Evolutionary conservation across 2,329 filamentous ascomycete species (phyloP), one percentile per base, ranked within the genome.

Genomic region (Phialemoniopsis sp.): DNA sequence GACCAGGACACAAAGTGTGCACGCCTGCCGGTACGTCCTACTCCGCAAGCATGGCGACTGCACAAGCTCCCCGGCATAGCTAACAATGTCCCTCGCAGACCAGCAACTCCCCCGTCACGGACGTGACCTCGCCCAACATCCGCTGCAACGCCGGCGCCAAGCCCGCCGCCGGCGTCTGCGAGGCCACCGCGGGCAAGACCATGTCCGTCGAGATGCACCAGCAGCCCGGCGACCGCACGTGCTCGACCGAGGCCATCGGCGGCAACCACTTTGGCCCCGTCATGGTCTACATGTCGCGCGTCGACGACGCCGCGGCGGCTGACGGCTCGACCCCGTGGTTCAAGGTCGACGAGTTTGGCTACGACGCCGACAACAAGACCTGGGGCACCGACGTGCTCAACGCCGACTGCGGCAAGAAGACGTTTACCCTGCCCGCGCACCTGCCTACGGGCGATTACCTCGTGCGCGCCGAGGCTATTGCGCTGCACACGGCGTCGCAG

Each of bases 191-290:
- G 12, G 70, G 71, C 3, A 58, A 59, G n/a, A 63, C 57, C 4
- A 62, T 76, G 28, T 72, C 68, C 0, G 64, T 76, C 5, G 73
- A 76, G 53, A 76, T 78, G 68, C 73, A 77, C 57, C 66, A 69
- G 17, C 42, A 44, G 38, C 46, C 46, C 34, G 46, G 42, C 35
- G 68, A 74, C 49, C 64, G 72, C 32, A 56, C 47, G 21, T 76
- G 72, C 50, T 46, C 48, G 15, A 63, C 58, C 34, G 65, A 73
- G 45, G 73, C 72, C 16, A 73, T 78, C 38, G 74, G 73, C 21
- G 73, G 73, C 28, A 65, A 66, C 31, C 73, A 78, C 55, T 74
- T 69, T 48, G 72, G 73, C 9, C 73, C 73, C 2, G 70, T 77
- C 28, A 64, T 73, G 36, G 62, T 73, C 1, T 76, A 76, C 53